Base-by-base conservation (phyloP, 2,329 filamentous ascomycete genomes). In the Arthrinium puccinioides region DNA sequence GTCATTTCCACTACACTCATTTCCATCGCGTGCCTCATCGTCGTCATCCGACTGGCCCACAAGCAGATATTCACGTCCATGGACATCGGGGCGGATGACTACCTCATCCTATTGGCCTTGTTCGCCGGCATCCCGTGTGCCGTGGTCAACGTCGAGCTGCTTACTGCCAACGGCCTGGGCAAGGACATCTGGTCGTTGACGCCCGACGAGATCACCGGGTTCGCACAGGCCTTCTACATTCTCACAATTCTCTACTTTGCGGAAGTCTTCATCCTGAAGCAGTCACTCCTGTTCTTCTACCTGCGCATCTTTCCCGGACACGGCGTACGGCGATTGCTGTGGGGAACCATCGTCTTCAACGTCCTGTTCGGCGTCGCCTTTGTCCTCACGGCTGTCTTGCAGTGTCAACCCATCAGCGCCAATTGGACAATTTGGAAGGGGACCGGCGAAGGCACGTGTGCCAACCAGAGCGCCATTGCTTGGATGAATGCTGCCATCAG, bases 391-490 rank as follows among this genome's bases (percentile, higher is more conserved):
- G 52, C 40, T 3, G 38, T 61, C 15, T 51, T 59, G 6, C 52
- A 61, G 30, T 61, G 60, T 38, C 45, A 43, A 21, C 61, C 61
- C 1, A 48, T 64, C 10, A 43, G 42, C 9, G 61, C 50, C 36
- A 55, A 57, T 44, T 67, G 64, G 64, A 54, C 49, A 6, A 45
- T 48, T 13, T 65, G 61, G 60, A 57, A 57, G 14, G 56, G 54
- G 2, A 52, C 59, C 37, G 48, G 52, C 31, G 38, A 43, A 4
- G 59, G 62, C 27, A n/a, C 42, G 21, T 41, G 47, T 37, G 18
- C 9, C 43, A 36, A 37, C 63, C 60, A 45, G 49, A 59, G 35
- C 46, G 60, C 32, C 40, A 59, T 60, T 21, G 55, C 50, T 13
- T 65, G 57, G 55, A 47, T 55, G 14, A 58, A 59, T 28, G 61